These are phyloP conservation scores for Termitomyces sp. DNA, from an alignment of 768 basidiomycete genomes.

Conservation along the genomic window DNA sequence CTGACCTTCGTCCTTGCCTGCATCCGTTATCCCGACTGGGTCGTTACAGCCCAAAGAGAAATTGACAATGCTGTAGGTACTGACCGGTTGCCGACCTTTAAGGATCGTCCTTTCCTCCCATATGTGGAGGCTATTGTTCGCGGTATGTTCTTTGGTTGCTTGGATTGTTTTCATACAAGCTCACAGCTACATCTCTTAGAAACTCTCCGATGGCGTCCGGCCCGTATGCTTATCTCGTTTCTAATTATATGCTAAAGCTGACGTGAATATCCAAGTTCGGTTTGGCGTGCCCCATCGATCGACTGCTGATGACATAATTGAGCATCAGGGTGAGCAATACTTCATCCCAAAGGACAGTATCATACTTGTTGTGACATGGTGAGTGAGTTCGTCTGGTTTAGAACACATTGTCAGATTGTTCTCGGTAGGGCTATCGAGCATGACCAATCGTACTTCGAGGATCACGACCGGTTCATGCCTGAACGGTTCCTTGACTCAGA, in stretches of 20 bases:
- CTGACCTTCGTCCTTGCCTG: background rate
- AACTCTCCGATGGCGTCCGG: background rate
- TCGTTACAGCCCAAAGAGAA: background rate
- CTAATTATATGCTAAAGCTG: background rate
- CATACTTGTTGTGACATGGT: background rate
- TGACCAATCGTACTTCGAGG: background rate
- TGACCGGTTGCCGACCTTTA: background rate
- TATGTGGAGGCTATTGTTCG: background rate
- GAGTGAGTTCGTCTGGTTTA: background rate
- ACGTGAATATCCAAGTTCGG: background rate
- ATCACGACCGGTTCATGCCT: slow-evolving; percentile 1
- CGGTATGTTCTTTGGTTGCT: background rate
- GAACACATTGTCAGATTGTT: background rate
- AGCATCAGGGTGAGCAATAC: background rate
- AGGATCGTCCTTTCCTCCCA: background rate
- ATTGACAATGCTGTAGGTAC: background rate
- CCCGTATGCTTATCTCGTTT: background rate
- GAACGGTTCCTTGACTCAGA: background rate
- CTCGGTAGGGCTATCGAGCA: background rate
- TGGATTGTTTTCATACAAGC: background rate
- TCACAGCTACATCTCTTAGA: background rate
- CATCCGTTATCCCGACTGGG: background rate
- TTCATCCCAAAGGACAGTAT: background rate
- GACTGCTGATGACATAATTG: background rate
- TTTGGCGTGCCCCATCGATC: background rate